Base-by-base conservation (phyloP, 345 rosid species). In the Sapria himalayana region DNA sequence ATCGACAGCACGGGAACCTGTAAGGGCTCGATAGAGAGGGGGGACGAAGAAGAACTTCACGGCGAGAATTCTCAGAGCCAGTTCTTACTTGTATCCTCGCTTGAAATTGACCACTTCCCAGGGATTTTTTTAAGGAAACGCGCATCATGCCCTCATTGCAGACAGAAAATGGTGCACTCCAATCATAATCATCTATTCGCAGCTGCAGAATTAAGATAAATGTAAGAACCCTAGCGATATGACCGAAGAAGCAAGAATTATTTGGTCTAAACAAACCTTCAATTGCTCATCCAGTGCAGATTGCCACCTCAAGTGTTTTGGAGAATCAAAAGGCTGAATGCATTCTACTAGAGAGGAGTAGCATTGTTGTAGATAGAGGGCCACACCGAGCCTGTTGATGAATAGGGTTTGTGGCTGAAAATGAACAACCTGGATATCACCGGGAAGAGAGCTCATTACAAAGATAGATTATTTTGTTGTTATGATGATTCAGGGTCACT, bases 101-200 rank as follows among this genome's bases (percentile, higher is more conserved):
- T 39, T 68, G 85, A 60, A 69, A 54, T 41, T 57, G 64, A 57
- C 59, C 69, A 12, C 44, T 50, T 19, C 85, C 86, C 33, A 50
- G 48, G 23, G 71, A 75, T 32, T 56, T 72, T 63, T 52, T 64
- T 57, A 89, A 47, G 34, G 61, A 61, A 45, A 82, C 57, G 22
- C 94, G 81, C 72, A 82, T 74, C 25, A 45, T 34, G 39, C 98
- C 98, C 64, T 89, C 98, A 49, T 43, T 60, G 49, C 62, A 59
- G 34, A 89, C 77, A 43, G 81, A 70, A 59, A 89, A 82, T 41
- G 94, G 81, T 4, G 69, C 55, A 61, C 98, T 89, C 98, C 98
- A 89, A 29, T 69, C 56, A 52, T 61, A 76, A 41, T 94, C 95
- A 22, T 74, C 67, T 46, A 79, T 59, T 25, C 77, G 58, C 68